A percentile compares a stretch with the other conserved stretches of the same genome.
These are phyloP conservation scores for Ophiosphaerella korrae DNA, from an alignment of 2,329 filamentous ascomycete genomes.

Conservation along the genomic window DNA sequence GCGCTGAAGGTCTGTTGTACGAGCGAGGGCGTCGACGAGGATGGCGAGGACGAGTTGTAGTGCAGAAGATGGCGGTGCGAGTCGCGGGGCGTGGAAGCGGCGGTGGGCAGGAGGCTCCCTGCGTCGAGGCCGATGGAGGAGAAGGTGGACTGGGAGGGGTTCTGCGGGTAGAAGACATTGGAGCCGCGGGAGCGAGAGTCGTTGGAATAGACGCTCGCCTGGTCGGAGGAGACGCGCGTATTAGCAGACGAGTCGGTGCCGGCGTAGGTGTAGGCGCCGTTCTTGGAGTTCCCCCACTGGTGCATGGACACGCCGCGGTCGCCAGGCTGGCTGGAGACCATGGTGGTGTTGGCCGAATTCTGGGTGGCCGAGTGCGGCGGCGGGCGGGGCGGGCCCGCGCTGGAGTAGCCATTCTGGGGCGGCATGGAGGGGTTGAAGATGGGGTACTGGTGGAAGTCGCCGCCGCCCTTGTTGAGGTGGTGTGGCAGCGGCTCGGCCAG, in stretches of 20 bases:
- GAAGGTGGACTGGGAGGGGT: slow-evolving; percentile 61
- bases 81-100: slow-evolving; percentile 48
- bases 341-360: slow-evolving; percentile 59
- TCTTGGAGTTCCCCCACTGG: slow-evolving; percentile 67
- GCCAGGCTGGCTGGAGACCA: slow-evolving; percentile 71
- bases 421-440: slow-evolving; percentile 65
- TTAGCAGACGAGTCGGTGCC: slow-evolving; percentile 53
- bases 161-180: slow-evolving; percentile 58
- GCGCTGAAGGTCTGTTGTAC: slow-evolving; percentile 64
- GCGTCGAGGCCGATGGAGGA: slow-evolving; percentile 52
- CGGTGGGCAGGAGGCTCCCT: slow-evolving; percentile 46
- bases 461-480: slow-evolving; percentile 76
- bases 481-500: slow-evolving; percentile 80
- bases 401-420: slow-evolving; percentile 55
- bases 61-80: slow-evolving; percentile 50
- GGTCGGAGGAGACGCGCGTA: slow-evolving; percentile 65
- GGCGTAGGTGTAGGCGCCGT: slow-evolving; percentile 28
- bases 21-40: slow-evolving; percentile 56
- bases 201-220: slow-evolving; percentile 67
- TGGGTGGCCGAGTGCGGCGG: slow-evolving; percentile 47
- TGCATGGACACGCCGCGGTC: slow-evolving; percentile 74
- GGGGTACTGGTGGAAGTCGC: slow-evolving; percentile 90
- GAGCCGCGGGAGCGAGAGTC: slow-evolving; percentile 63
- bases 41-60: slow-evolving; percentile 52
- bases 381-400: slow-evolving; percentile 63